Base-by-base conservation (phyloP, 2,329 filamentous ascomycete genomes). In the Phyllosticta citribraziliensis region DNA sequence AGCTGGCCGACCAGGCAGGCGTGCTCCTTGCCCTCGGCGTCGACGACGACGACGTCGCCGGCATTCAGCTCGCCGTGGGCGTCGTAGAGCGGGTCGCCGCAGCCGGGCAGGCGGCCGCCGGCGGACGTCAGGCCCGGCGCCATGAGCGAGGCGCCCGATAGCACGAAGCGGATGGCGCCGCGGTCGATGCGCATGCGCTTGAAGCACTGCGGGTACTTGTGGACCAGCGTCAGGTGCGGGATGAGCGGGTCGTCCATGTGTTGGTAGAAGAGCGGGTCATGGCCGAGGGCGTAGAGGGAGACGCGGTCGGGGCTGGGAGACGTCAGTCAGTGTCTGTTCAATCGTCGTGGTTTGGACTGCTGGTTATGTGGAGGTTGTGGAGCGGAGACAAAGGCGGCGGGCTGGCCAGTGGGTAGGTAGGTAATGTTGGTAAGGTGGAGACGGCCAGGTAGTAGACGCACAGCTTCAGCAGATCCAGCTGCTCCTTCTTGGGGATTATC, bases 91-190 rank as follows among this genome's bases (percentile, higher is more conserved):
- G 73, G 71, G 11, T 73, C 62, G 50, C 73, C 66, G 5, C 76
- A 74, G 64, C 83, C 77, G 0, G 94, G 94, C 69, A 99, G 75
- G 55, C 89, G 75, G 0, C 94, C 94, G 0, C 94, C 94, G 0
- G 85, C 76, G 20, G 86, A 91, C 27, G 94, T 99, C 67, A 99
- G 75, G 0, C 94, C 94, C 0, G 94, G 94, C 1, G 91, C 93
- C 94, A 99, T 99, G 65, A 99, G 86, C 14, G 93, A 91, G 0
- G 94, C 94, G 53, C 94, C 94, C 0, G 86, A 89, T 1, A 99
- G 84, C 25, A 99, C 93, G 77, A 99, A 99, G 64, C 94, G 89
- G 70, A 99, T 97, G 5, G 94, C 94, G 64, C 94, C 94, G 56
- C 94, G 85, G 75, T 99, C 94, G 74, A 97, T 96, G 63, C 92